Percentiles rank a stretch among this genome's conserved stretches.
phyloP scores from a whole-genome alignment of 83 land plant genomes.

The Picea abies region DNA sequence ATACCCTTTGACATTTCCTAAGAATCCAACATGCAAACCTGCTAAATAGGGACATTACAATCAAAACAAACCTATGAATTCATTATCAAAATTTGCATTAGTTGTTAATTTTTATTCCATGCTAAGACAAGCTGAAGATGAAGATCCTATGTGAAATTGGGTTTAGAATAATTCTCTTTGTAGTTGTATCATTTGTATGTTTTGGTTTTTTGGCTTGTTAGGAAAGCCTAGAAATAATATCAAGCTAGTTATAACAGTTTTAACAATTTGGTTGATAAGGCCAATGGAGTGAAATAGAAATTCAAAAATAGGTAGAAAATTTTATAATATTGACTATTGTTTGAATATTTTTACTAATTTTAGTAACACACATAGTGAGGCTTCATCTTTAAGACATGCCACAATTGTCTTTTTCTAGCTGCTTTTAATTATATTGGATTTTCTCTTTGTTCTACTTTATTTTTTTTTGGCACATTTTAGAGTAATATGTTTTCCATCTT shows the following conservation, averaged over 20 bases:
- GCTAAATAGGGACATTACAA: slow-evolving; percentile 32
- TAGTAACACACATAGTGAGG: too few species aligned
- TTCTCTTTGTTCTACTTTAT: too few species aligned
- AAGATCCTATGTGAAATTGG: not conserved
- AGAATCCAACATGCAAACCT: slow-evolving; percentile 33
- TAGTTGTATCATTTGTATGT: not conserved
- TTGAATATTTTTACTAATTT: too few species aligned
- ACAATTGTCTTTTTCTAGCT: too few species aligned
- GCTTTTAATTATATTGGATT: too few species aligned
- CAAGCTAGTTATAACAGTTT: not conserved
- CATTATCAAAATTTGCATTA: slow-evolving; percentile 30
- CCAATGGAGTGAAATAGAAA: too few species aligned
- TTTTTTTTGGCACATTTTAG: too few species aligned
- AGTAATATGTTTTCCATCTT: too few species aligned
- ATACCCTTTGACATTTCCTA: slow-evolving; percentile 41
- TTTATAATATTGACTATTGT: too few species aligned
- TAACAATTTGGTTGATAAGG: not conserved
- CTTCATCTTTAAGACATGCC: too few species aligned
- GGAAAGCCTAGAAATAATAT: not conserved
- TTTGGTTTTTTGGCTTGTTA: not conserved
- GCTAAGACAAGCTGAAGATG: slow-evolving; percentile 25
- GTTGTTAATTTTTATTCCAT: slow-evolving; percentile 35
- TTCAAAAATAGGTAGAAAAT: too few species aligned
- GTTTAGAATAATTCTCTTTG: not conserved
- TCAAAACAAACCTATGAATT: slow-evolving; percentile 31